Evolutionary conservation across 139 green algal genomes (phyloP).

Genomic region (Chlorella vulgaris): DNA sequence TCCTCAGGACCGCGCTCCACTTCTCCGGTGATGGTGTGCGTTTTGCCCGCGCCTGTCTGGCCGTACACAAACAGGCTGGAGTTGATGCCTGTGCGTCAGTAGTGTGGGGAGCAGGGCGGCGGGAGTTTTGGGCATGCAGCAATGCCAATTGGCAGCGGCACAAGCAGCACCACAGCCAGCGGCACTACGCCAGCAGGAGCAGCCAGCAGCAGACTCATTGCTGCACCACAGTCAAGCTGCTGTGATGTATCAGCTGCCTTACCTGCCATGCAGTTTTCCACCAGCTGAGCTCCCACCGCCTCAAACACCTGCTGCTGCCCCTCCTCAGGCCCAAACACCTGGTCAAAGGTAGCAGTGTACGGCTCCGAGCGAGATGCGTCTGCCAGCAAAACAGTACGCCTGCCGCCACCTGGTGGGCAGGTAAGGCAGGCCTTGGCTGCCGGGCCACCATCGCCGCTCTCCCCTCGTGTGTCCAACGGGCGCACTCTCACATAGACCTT

Average conservation of each 20-base stretch:
- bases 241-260: no score
- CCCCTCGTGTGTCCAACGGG: slow-evolving; percentile 39
- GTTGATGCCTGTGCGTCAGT: slow-evolving; percentile 65
- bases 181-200: no score
- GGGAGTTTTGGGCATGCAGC: not conserved
- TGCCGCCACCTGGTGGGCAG: slow-evolving; percentile 9
- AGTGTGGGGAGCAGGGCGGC: not conserved
- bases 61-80: slow-evolving; percentile 79
- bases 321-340: slow-evolving; percentile 50
- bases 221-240: no score
- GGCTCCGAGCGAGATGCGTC: slow-evolving; percentile 43
- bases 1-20: slow-evolving; percentile 25
- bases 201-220: no score
- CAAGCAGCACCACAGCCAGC: no score
- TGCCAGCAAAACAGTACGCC: slow-evolving; percentile 39
- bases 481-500: slow-evolving; percentile 52
- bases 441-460: not conserved
- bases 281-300: slow-evolving; percentile 65
- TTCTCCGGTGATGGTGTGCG: slow-evolving; percentile 74
- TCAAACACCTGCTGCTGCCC: slow-evolving; percentile 69
- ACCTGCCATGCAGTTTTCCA: slow-evolving; percentile 74
- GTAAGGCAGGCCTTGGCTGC: not conserved
- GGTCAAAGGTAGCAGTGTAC: slow-evolving; percentile 59
- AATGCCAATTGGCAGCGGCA: no score
- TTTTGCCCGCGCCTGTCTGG: slow-evolving; percentile 78